A percentile compares a stretch with the other conserved stretches of the same genome.
Conservation (phyloP, 352 stramenopile species). For the Pythium chondricola region DNA sequence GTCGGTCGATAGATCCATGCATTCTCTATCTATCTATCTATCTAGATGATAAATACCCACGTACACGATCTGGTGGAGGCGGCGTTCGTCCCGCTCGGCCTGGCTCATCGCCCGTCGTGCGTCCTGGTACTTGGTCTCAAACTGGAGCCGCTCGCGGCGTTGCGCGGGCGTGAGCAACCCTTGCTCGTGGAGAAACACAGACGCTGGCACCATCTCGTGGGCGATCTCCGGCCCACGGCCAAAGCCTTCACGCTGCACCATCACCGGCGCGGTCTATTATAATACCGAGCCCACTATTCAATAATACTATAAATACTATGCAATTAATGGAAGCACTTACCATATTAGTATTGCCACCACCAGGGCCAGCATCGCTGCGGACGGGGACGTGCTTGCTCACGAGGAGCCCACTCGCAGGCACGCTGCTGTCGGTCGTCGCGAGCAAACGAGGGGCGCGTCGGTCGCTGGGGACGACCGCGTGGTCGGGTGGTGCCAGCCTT, state of each 20-base stretch:
- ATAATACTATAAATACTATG: background rate
- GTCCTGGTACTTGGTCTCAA: slow-evolving; percentile 50
- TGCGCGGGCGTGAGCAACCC: slow-evolving; percentile 67
- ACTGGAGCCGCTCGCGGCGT: slow-evolving; percentile 57
- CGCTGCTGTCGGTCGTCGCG: background rate
- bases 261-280: slow-evolving; percentile 30
- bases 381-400: slow-evolving; percentile 16
- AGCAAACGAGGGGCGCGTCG: slow-evolving; percentile 13
- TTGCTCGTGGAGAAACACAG: slow-evolving; percentile 52
- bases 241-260: slow-evolving; percentile 43
- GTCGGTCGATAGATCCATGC: background rate
- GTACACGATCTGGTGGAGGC: slow-evolving; percentile 71
- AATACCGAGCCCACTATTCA: slow-evolving; percentile 4
- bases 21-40: background rate
- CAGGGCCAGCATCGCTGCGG: background rate
- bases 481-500: slow-evolving; percentile 11
- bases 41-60: background rate
- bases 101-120: slow-evolving; percentile 47
- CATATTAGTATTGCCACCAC: background rate
- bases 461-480: slow-evolving; percentile 9
- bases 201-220: slow-evolving; percentile 30
- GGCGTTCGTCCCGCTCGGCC: slow-evolving; percentile 50
- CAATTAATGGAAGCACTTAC: background rate
- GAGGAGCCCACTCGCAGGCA: slow-evolving; percentile 17
- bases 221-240: slow-evolving; percentile 42